Evolutionary conservation across 2,329 filamentous ascomycete species (phyloP), one percentile per base, ranked within the genome.

Genomic region (Dactylellina parvicollis): DNA sequence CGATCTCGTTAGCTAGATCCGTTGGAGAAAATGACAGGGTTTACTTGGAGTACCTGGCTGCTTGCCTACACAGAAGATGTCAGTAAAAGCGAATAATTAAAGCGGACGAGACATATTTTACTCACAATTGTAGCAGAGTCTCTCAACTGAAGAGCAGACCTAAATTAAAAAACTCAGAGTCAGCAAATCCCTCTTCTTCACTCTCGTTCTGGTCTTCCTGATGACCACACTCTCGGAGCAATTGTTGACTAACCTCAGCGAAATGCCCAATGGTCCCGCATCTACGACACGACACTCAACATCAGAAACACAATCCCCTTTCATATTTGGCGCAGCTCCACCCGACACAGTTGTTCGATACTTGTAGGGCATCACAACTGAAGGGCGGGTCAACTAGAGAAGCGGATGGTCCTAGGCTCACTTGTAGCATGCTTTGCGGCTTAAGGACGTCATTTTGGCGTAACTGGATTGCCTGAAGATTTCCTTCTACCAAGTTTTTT

Each of bases 41-140:
- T 61, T 20, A 34, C 36, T 59, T 80, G 36, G 69, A 79, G 77
- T 82, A 89, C 88, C 90, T 75, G 91, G 91, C 84, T 94, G 90
- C 85, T 94, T 94, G 88, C 88, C 88, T 89, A 75, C 66, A 42
- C 28, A 4, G 34, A 18, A 56, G 18, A 32, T 24, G 24, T 69
- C 44, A 69, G 47, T n/a, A 14, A 24, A 12, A 9, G 7, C n/a
- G 28, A 4, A 8, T 14, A 18, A 42, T 10, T 12, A 18, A 20
- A 38, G 10, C 9, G 14, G 16, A 38, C 20, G 40, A 52, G n/a
- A 36, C n/a, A n/a, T n/a, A n/a, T n/a, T 9, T 49, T 14, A 83
- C 89, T 82, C 85, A 93, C 95, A 99, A 86, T 99, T 99, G 85
- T 99, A 99, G 90, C 95, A 99, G 80, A 99, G 90, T 80, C 95